A percentile compares a stretch with the other conserved stretches of the same genome.
phyloP scores from a whole-genome alignment of 176 grass and related monocot species.

The Oryza nivara region DNA sequence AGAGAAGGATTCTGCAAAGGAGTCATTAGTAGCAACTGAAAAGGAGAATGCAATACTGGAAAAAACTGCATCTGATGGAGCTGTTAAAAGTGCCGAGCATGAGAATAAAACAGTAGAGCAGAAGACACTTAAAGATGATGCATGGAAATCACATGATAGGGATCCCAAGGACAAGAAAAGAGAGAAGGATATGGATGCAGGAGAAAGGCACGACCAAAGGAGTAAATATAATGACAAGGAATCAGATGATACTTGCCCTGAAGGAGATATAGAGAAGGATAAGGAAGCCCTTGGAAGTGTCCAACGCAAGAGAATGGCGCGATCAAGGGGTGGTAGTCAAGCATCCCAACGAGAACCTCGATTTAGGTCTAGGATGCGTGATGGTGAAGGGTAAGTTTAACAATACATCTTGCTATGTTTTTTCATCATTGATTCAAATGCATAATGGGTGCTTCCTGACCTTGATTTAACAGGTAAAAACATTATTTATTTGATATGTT shows the following conservation, averaged over 20 bases:
- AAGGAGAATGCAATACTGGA: constrained; percentile 57
- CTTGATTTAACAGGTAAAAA: neutral
- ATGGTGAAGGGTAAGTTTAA: constrained; percentile 75
- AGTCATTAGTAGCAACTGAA: constrained; percentile 44
- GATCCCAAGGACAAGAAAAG: constrained; percentile 69
- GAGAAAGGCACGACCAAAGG: constrained; percentile 58
- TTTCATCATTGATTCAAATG: constrained; percentile 10
- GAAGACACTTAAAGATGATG: constrained; percentile 62
- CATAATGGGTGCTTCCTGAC: constrained; percentile 13
- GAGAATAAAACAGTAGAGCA: constrained; percentile 57
- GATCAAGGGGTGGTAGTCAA: constrained; percentile 67
- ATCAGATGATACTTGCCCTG: constrained; percentile 63
- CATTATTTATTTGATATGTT: constrained; percentile 18
- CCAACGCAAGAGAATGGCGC: constrained; percentile 60
- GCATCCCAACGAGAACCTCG: constrained; percentile 66
- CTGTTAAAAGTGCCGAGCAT: constrained; percentile 54
- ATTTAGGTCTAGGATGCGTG: constrained; percentile 65
- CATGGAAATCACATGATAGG: constrained; percentile 61
- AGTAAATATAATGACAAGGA: constrained; percentile 73
- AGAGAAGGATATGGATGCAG: constrained; percentile 66
- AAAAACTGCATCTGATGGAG: constrained; percentile 56
- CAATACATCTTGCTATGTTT: constrained; percentile 27
- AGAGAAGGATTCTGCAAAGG: constrained; percentile 68
- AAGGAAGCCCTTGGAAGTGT: constrained; percentile 75
- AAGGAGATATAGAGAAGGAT: constrained; percentile 81